A percentile compares a stretch with the other conserved stretches of the same genome.
Conservation (phyloP, 2,329 filamentous ascomycete species). For the Curvularia eragrostidis region DNA sequence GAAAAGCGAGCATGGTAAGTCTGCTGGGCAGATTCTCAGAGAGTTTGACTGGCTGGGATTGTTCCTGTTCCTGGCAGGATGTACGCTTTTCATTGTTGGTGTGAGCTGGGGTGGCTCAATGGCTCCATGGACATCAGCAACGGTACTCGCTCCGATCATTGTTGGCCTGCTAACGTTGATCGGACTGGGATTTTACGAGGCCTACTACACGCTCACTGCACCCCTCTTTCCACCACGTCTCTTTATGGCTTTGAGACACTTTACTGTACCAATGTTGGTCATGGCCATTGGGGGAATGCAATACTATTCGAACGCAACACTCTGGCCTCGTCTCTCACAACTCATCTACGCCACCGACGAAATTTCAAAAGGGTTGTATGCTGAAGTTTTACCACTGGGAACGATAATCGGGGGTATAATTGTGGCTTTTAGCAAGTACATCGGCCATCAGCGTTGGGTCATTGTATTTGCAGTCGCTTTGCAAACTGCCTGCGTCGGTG, state of each 20-base stretch:
- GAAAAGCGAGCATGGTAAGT: conserved; percentile 37
- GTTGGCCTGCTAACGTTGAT: conserved; percentile 35
- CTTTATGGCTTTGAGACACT: conserved; percentile 37
- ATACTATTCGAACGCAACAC: conserved; percentile 41
- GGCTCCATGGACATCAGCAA: conserved; percentile 35
- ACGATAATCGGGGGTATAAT: conserved; percentile 40
- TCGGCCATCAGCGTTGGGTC: conserved; percentile 41
- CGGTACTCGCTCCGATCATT: conserved; percentile 34
- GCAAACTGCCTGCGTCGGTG: conserved; percentile 39
- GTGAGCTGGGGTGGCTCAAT: conserved; percentile 37
- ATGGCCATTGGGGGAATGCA: conserved; percentile 44
- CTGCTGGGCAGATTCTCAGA: conserved; percentile 26
- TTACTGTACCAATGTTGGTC: conserved; percentile 40
- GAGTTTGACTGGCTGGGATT: conserved; percentile 42
- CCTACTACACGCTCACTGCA: conserved; percentile 30
- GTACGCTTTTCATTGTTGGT: conserved; percentile 42
- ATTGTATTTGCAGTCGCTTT: conserved; percentile 35
- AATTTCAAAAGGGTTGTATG: conserved; percentile 38
- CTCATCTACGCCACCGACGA: conserved; percentile 40
- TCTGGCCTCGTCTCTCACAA: conserved; percentile 37
- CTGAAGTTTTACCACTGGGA: conserved; percentile 35
- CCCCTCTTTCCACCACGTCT: conserved; percentile 42
- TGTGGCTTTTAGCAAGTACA: conserved; percentile 37
- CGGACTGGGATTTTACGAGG: conserved; percentile 38
- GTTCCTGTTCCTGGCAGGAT: conserved; percentile 38